Evolutionary conservation across 1,284 basidiomycete species (phyloP).

Genomic region (Boletus holoroseus): DNA sequence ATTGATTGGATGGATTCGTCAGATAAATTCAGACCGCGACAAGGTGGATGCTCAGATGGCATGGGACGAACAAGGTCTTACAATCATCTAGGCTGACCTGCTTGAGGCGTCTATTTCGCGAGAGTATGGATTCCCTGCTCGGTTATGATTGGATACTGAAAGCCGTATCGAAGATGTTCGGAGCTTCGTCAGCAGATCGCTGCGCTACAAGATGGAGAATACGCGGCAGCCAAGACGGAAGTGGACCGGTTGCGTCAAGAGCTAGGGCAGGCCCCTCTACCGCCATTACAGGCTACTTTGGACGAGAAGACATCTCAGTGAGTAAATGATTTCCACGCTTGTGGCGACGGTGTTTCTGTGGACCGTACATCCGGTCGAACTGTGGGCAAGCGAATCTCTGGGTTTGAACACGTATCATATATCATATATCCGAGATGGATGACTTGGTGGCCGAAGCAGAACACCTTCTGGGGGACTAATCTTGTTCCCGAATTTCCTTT

Average conservation of each 20-base stretch:
- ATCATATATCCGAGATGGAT: conserved; percentile 1
- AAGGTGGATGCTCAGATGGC: conserved; percentile 41
- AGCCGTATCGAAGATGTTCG: conserved; percentile 43
- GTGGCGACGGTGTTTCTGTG: conserved; percentile 4
- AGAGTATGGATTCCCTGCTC: conserved; percentile 45
- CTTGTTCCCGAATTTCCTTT: conserved; percentile 2
- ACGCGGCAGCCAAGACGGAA: conserved; percentile 62
- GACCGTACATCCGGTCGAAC: neutral
- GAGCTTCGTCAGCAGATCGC: conserved; percentile 63
- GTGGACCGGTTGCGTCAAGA: conserved; percentile 69
- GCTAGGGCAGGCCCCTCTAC: conserved; percentile 66
- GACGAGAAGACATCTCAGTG: conserved; percentile 71
- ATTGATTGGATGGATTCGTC: conserved; percentile 11
- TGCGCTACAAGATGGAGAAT: conserved; percentile 65
- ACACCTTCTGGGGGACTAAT: conserved; percentile 2
- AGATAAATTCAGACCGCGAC: conserved; percentile 77
- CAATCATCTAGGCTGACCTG: conserved; percentile 44
- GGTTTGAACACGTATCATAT: conserved; percentile 3
- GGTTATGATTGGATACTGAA: conserved; percentile 13
- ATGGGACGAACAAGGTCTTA: conserved; percentile 7
- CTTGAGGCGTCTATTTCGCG: conserved; percentile 49
- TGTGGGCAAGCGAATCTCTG: conserved; percentile 8
- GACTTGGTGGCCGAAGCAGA: neutral
- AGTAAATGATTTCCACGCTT: conserved; percentile 32
- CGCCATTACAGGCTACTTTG: conserved; percentile 60